Evolutionary conservation across 2,329 filamentous ascomycete genomes (phyloP).

Genomic region (Acrocalymma vagum): DNA sequence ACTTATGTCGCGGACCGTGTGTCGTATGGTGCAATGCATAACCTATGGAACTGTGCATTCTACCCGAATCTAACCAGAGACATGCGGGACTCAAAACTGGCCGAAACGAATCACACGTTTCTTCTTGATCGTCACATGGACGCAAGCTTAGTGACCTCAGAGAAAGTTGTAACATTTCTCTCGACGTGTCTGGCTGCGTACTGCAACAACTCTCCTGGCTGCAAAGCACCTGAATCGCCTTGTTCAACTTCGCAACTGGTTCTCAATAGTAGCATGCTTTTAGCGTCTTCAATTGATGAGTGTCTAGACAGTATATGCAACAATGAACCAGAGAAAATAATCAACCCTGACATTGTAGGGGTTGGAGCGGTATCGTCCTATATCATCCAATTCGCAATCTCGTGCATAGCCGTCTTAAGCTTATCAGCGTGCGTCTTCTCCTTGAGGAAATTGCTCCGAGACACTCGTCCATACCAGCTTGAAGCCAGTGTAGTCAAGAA

Average conservation of each 20-base stretch:
- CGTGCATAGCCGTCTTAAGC: no score
- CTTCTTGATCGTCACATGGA: background rate
- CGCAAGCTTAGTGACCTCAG: background rate
- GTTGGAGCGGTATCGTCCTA: conserved; percentile 3
- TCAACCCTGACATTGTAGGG: conserved; percentile 6
- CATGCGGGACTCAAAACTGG: background rate
- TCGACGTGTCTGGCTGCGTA: conserved; percentile 8
- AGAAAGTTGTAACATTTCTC: conserved; percentile 3
- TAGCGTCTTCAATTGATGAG: background rate
- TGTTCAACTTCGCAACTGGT: background rate
- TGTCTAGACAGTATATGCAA: conserved; percentile 5
- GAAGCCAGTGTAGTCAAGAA: background rate
- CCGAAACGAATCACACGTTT: background rate
- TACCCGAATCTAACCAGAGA: conserved; percentile 7
- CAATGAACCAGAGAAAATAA: no score
- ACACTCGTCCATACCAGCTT: no score
- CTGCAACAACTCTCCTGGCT: conserved; percentile 2
- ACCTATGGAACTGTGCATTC: conserved; percentile 9
- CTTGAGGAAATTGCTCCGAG: no score
- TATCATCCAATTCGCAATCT: conserved; percentile 5
- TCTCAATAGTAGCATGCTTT: background rate
- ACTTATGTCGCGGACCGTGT: no score
- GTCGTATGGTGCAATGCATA: no score
- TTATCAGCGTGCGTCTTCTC: no score
- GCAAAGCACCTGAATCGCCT: no score